Base-by-base conservation (phyloP, 441 rosid genomes). In the Jatropha multifida region DNA sequence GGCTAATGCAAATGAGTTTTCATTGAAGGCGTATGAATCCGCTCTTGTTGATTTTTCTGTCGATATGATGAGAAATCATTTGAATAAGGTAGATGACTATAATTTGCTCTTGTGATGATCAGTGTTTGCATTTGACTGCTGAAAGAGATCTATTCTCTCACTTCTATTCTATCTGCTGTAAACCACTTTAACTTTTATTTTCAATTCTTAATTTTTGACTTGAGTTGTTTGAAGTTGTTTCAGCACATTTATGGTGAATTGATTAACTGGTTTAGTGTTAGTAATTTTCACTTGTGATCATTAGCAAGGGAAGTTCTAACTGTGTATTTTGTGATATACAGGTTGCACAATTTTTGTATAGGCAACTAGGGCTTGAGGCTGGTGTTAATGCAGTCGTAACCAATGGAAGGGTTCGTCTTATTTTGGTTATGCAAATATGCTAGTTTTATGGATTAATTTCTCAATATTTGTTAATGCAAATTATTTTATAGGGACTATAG, bases 361-460 rank as follows among this genome's bases (percentile, higher is more conserved):
- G 88, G 83, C 88, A 86, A 70, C 81, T 90, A 80, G 97, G 97
- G 72, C 78, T 88, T 79, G 91, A 86, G 65, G 85, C 88, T 71
- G 92, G 88, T 79, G 87, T 82, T 61, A 93, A 89, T 80, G 94
- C 90, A 51, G 87, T 90, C 81, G 90, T 96, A 77, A 90, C 99
- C 71, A 96, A 90, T 74, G 98, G 99, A 85, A 88, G 99, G 96
- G 99, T 96, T 69, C 75, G 92, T 79, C 70, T 61, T 59, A 17
- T 58, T 65, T 27, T 67, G 18, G 44, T 74, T 72, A 15, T 73
- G 54, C 5, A 69, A 49, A 51, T 5, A 9, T 55, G 20, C 26
- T 55, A 38, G 52, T 48, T 71, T 65, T 15, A 4, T 3, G 40
- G 52, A 41, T 26, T 40, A 70, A 12, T 65, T 44, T 73, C 32